These are phyloP conservation scores for Diplodia mutila DNA, from an alignment of 2,329 filamentous ascomycete genomes.

Conservation along the genomic window DNA sequence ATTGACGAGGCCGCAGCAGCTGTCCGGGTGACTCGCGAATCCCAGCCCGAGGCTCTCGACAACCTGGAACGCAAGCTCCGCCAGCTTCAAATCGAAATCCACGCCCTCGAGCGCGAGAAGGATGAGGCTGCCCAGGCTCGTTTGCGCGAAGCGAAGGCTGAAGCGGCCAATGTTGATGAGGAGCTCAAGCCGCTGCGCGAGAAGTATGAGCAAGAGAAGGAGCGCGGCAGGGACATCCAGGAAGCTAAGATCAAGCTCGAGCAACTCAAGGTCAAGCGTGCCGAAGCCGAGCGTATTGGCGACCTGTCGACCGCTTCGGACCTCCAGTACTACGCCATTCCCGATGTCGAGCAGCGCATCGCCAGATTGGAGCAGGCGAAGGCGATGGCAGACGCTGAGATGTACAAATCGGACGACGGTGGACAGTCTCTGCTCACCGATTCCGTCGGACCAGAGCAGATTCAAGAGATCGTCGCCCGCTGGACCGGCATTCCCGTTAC, in stretches of 20 bases:
- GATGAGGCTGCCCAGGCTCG: conserved; percentile 89
- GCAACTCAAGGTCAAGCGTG: conserved; percentile 84
- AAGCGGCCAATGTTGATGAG: conserved; percentile 92
- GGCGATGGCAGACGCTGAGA: conserved; percentile 72
- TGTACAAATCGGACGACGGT: conserved; percentile 60
- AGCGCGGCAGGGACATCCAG: conserved; percentile 87
- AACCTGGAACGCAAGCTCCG: conserved; percentile 87
- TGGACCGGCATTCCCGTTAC: conserved; percentile 99
- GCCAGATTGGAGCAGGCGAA: conserved; percentile 80
- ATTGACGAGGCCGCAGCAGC: conserved; percentile 96
- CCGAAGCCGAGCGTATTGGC: conserved; percentile 86
- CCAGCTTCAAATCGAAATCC: conserved; percentile 96
- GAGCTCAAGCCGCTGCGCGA: conserved; percentile 89
- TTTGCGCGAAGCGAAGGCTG: conserved; percentile 79
- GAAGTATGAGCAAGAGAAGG: conserved; percentile 93
- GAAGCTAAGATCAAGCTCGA: conserved; percentile 95
- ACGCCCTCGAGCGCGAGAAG: conserved; percentile 89
- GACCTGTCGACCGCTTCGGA: conserved; percentile 89
- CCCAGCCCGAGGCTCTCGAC: conserved; percentile 93
- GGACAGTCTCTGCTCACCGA: conserved; percentile 76
- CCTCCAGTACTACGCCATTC: conserved; percentile 95
- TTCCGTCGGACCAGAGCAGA: conserved; percentile 93
- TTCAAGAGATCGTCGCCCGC: conserved; percentile 95
- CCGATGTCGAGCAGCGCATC: conserved; percentile 83
- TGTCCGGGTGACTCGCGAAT: conserved; percentile 94